These are phyloP conservation scores for Tricholoma furcatifolium DNA, from an alignment of 768 basidiomycete genomes.

Conservation along the genomic window DNA sequence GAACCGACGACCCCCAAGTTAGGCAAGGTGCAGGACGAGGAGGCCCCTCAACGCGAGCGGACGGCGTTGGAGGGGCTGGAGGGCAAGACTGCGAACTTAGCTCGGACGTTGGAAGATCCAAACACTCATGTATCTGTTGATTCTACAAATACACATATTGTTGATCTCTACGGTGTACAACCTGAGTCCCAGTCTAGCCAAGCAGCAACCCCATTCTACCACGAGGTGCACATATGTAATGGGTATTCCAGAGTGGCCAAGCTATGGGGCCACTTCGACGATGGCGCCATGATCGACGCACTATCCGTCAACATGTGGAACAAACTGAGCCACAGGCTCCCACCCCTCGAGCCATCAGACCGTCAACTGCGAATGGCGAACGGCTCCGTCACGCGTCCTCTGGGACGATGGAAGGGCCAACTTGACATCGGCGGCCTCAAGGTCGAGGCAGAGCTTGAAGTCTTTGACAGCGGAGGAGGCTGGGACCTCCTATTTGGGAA, in stretches of 20 bases:
- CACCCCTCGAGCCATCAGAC: background rate
- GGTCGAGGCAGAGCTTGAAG: constrained; percentile 18
- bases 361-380: constrained; percentile 23
- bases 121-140: no score
- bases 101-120: no score
- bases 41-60: no score
- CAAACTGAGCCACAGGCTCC: background rate
- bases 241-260: background rate
- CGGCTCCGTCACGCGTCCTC: constrained; percentile 9
- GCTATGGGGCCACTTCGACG: constrained; percentile 18
- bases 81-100: no score
- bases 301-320: constrained; percentile 10
- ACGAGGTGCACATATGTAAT: background rate
- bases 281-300: constrained; percentile 23
- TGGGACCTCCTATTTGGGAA: constrained; percentile 31
- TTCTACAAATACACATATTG: no score
- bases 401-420: constrained; percentile 8
- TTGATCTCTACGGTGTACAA: no score
- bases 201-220: constrained; percentile 1
- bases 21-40: no score
- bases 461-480: no score
- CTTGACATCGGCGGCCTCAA: constrained; percentile 1
- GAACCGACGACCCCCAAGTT: no score
- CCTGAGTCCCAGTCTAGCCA: no score
- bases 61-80: no score